These are phyloP conservation scores for Neurospora sublineolata DNA, from an alignment of 495 filamentous ascomycete species.

Conservation along the genomic window DNA sequence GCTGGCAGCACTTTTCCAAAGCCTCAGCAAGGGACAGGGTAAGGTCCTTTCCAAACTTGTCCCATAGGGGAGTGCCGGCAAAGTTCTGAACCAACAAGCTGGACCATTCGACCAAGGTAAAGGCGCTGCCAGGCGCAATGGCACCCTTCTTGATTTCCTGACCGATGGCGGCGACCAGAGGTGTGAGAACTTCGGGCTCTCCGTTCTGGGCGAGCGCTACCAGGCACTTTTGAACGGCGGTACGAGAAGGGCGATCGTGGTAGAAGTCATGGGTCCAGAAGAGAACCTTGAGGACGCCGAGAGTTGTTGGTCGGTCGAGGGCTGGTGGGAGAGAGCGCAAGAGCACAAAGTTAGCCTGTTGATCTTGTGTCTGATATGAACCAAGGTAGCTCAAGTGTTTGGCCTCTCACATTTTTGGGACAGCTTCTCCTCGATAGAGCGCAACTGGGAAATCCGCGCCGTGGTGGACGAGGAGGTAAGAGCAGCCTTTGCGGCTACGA, in stretches of 20 bases:
- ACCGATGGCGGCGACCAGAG: slow-evolving; percentile 46
- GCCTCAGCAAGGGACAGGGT: slow-evolving; percentile 50
- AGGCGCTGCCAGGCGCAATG: slow-evolving; percentile 67
- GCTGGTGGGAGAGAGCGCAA: slow-evolving; percentile 12
- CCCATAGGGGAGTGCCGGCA: slow-evolving; percentile 43
- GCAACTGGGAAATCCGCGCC: slow-evolving; percentile 31
- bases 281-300: slow-evolving; percentile 51
- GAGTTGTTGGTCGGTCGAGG: slow-evolving; percentile 25
- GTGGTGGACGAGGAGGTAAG: slow-evolving; percentile 40
- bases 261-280: slow-evolving; percentile 83
- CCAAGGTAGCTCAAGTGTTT: background rate
- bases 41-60: slow-evolving; percentile 53
- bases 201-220: slow-evolving; percentile 45
- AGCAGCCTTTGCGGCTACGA: slow-evolving; percentile 22
- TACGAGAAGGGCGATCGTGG: slow-evolving; percentile 69
- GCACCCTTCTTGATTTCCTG: slow-evolving; percentile 60
- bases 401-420: slow-evolving; percentile 30
- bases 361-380: background rate
- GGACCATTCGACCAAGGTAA: slow-evolving; percentile 87
- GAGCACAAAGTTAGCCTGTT: background rate
- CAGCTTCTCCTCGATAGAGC: slow-evolving; percentile 36
- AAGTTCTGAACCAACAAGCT: slow-evolving; percentile 57
- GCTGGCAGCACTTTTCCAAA: slow-evolving; percentile 65
- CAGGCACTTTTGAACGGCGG: slow-evolving; percentile 69
- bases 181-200: slow-evolving; percentile 43